Base-by-base conservation (phyloP, 2,329 filamentous ascomycete genomes). In the Pseudocercospora fijiensis region DNA sequence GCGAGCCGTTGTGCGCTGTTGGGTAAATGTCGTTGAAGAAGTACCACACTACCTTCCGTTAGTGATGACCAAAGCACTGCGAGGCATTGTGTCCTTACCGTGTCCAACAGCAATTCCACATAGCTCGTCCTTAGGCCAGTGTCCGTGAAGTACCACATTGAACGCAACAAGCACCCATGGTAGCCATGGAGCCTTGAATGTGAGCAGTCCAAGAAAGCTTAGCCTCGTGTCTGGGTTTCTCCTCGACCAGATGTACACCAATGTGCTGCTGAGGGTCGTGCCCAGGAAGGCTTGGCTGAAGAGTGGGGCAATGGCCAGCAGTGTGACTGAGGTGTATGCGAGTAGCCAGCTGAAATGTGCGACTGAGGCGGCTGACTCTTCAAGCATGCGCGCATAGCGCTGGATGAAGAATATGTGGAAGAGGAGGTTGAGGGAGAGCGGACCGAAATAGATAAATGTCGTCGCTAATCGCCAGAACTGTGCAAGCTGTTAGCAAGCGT, bases 391-490 rank as follows among this genome's bases (percentile, higher is more conserved):
- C 6, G 94, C 93, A 78, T 99, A 99, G 62, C 95, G 90, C 76
- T 97, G 93, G 63, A 97, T 88, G 80, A 99, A 99, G 85, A 97
- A 99, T 77, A 98, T 90, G 78, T 98, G 94, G 82, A 97, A 98
- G 71, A 98, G 84, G 45, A 99, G 88, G 77, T 98, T 95, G 75
- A 99, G 86, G 28, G 90, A 95, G 69, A 98, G 87, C 1, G 94
- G 93, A 2, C 95, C 95, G 75, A 98, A 98, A 82, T 98, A 99
- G 74, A 98, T 86, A 80, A 99, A 99, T 1, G 94, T 96, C 2
- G 94, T 96, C 45, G 96, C 74, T n/a, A 99, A 83, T 45, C 95
- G 90, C 95, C 95, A 99, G 78, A 96, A 98, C 92, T 97, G 43
- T n/a, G 26, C 5, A 18, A 28, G 8, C 1, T 27, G 33, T 63